A percentile compares a stretch with the other conserved stretches of the same genome.
Evolutionary conservation across 768 basidiomycete genomes (phyloP).

Genomic region (Coprinopsis sp.): DNA sequence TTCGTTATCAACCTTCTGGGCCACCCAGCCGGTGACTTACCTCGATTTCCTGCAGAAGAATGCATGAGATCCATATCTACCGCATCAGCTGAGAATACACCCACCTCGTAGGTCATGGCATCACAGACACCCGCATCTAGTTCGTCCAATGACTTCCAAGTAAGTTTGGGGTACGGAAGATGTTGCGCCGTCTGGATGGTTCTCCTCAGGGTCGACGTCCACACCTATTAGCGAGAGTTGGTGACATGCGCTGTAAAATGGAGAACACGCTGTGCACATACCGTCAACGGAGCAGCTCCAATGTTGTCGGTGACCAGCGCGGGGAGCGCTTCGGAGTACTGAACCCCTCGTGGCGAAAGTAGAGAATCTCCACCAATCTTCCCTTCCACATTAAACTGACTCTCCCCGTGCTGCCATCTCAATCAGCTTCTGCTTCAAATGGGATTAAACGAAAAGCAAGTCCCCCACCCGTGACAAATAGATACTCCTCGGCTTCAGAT

Average conservation of each 20-base stretch:
- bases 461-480: slow-evolving; percentile 85
- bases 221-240: slow-evolving; percentile 53
- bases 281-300: slow-evolving; percentile 83
- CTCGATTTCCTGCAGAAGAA: slow-evolving; percentile 70
- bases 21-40: slow-evolving; percentile 32
- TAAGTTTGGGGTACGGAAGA: slow-evolving; percentile 85
- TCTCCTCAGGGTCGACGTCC: slow-evolving; percentile 95
- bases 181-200: slow-evolving; percentile 87
- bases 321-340: slow-evolving; percentile 85
- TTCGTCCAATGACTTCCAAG: slow-evolving; percentile 99
- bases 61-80: neutral
- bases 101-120: slow-evolving; percentile 91
- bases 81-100: slow-evolving; percentile 2
- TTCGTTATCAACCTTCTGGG: neutral
- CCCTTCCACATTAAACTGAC: slow-evolving; percentile 92
- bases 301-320: slow-evolving; percentile 85
- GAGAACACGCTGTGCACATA: slow-evolving; percentile 28
- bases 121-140: slow-evolving; percentile 99
- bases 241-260: neutral
- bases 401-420: slow-evolving; percentile 83
- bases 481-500: slow-evolving; percentile 93
- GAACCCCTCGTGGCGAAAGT: slow-evolving; percentile 76
- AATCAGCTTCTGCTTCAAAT: slow-evolving; percentile 2
- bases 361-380: slow-evolving; percentile 97
- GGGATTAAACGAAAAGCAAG: neutral